A percentile compares a stretch with the other conserved stretches of the same genome.
Evolutionary conservation across 257 asterid species (phyloP).

Genomic region (Fraxinus anomala): DNA sequence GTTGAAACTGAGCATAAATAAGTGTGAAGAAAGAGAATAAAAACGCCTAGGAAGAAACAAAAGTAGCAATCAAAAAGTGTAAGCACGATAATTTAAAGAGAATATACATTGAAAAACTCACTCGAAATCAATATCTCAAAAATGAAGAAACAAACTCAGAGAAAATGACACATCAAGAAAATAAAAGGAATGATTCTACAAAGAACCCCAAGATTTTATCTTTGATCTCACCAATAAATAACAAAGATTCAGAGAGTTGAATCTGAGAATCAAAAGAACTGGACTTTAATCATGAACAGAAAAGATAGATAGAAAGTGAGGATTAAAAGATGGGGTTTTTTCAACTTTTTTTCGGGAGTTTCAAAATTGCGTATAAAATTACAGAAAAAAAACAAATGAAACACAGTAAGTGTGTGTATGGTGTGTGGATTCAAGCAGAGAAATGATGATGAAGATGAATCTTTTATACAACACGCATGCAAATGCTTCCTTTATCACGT

Average conservation of each 20-base stretch:
- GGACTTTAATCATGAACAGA: slow-evolving; percentile 43
- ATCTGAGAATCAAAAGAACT: slow-evolving; percentile 37
- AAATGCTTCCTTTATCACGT: slow-evolving; percentile 80
- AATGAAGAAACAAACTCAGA: slow-evolving; percentile 23
- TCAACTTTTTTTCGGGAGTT: neutral
- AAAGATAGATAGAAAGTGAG: slow-evolving; percentile 29
- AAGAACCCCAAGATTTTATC: slow-evolving; percentile 37
- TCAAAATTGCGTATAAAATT: slow-evolving; percentile 33
- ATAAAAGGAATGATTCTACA: slow-evolving; percentile 15
- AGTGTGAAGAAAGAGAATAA: slow-evolving; percentile 56
- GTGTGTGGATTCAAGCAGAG: neutral
- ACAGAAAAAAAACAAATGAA: slow-evolving; percentile 22
- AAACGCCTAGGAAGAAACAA: slow-evolving; percentile 77
- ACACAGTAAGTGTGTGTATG: slow-evolving; percentile 12
- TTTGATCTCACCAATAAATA: slow-evolving; percentile 27
- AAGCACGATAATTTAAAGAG: slow-evolving; percentile 65
- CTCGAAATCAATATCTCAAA: slow-evolving; percentile 51
- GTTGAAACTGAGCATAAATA: slow-evolving; percentile 29
- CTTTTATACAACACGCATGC: slow-evolving; percentile 86
- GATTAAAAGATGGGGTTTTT: slow-evolving; percentile 31
- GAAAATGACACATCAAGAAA: slow-evolving; percentile 60
- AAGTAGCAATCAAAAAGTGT: slow-evolving; percentile 43
- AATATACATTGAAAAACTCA: slow-evolving; percentile 80
- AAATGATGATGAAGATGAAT: slow-evolving; percentile 47
- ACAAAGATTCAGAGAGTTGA: slow-evolving; percentile 26